phyloP scores from a whole-genome alignment of 1,284 basidiomycete species.

The Pseudozyma thailandica region DNA sequence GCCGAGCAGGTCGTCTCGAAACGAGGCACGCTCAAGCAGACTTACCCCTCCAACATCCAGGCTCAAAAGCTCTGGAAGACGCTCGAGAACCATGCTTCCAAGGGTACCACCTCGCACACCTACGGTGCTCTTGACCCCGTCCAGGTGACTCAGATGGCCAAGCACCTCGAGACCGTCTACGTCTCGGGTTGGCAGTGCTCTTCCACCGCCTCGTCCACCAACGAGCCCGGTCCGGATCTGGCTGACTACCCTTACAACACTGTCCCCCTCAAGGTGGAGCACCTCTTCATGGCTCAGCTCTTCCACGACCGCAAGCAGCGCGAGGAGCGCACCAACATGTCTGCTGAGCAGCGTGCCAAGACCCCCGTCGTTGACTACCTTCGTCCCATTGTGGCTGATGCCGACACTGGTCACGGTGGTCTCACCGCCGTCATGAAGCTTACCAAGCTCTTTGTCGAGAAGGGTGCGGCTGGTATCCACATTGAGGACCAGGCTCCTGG shows the following conservation, averaged over 20 bases:
- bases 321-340: slow-evolving; percentile 73
- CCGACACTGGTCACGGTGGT: slow-evolving; percentile 81
- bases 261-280: slow-evolving; percentile 75
- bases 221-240: slow-evolving; percentile 67
- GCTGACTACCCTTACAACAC: slow-evolving; percentile 75
- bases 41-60: slow-evolving; percentile 85
- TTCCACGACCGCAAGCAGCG: slow-evolving; percentile 75
- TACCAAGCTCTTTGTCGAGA: slow-evolving; percentile 90
- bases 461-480: slow-evolving; percentile 87
- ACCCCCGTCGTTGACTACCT: slow-evolving; percentile 70
- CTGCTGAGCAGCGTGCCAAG: slow-evolving; percentile 74
- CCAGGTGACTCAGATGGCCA: slow-evolving; percentile 75
- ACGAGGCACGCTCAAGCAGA: slow-evolving; percentile 84
- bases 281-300: slow-evolving; percentile 75
- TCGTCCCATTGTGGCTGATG: slow-evolving; percentile 70
- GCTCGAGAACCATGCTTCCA: slow-evolving; percentile 73
- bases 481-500: slow-evolving; percentile 92
- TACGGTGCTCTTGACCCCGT: slow-evolving; percentile 98
- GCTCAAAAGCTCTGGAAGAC: slow-evolving; percentile 87
- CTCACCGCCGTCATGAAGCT: slow-evolving; percentile 96
- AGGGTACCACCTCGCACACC: slow-evolving; percentile 81
- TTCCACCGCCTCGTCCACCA: slow-evolving; percentile 66
- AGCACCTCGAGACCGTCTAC: slow-evolving; percentile 69
- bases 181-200: slow-evolving; percentile 68
- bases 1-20: slow-evolving; percentile 93